Evolutionary conservation across 78 protist genomes (phyloP), one percentile per base, ranked within the genome.

Genomic region (Dictyostelium brefeldianum): DNA sequence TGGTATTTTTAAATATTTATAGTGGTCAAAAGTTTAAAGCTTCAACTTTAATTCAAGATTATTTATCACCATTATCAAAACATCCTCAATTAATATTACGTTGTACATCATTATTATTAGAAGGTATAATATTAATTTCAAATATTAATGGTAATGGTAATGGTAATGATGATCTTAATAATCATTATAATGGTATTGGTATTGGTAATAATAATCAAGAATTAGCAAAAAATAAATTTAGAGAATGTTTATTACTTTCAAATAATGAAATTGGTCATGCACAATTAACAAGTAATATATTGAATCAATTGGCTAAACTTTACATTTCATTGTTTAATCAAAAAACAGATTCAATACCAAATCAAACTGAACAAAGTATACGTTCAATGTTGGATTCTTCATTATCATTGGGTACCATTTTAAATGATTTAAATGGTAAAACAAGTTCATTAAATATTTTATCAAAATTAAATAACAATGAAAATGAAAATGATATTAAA

Each of bases 51-150:
- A 78, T 85, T 1, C 74, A 53, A 3, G 83, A 85, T 27, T 75
- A 85, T 62, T 48, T 85, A 4, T 69, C 41, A 41, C 83, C 59
- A 48, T 48, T 85, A 14, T 54, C 64, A 47, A 85, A 73, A 59
- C 92, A 85, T 75, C 92, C 83, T 8, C 92, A 85, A 57, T 31
- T 85, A 25, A 53, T 47, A n/a, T 47, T 85, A 18, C 74, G 79
- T 47, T 48, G 53, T 17, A 62, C 65, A 15, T 12, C 67, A 18
- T 62, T 85, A 41, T 59, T 85, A 9, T 29, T 85, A 3, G 83
- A 85, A 6, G 92, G 91, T 75, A 31, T 75, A n/a, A 4, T n/a
- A 7, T 10, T n/a, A 27, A 25, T 25, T 3, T 62, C 22, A 11
- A 62, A 25, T 25, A 25, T 36, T 25, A 29, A 29, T 36, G 2